Evolutionary conservation across 768 basidiomycete species (phyloP).

Genomic region (Pleurotus platypus): DNA sequence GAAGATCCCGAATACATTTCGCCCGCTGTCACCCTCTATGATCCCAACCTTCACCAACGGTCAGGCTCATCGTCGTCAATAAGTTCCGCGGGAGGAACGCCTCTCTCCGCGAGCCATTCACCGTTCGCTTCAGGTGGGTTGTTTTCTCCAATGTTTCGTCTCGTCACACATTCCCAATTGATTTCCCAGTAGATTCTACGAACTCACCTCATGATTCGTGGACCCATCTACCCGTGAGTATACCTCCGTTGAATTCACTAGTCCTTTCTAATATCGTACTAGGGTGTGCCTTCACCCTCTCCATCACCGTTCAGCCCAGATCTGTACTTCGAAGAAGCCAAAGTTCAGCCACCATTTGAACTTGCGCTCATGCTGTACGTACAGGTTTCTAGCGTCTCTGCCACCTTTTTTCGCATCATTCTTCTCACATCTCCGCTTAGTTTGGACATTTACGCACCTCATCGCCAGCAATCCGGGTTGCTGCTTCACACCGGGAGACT

Average conservation of each 20-base stretch:
- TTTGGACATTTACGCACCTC: conserved; percentile 71
- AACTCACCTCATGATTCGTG: conserved; percentile 52
- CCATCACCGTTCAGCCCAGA: conserved; percentile 46
- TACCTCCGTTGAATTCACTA: neutral
- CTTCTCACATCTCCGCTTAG: conserved; percentile 32
- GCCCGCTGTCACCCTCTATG: conserved; percentile 65
- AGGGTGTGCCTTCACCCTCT: conserved; percentile 47
- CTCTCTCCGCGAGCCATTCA: conserved; percentile 52
- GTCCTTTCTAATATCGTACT: conserved; percentile 11
- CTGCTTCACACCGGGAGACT: conserved; percentile 67
- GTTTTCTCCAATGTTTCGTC: neutral
- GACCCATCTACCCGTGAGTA: conserved; percentile 34
- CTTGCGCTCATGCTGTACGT: conserved; percentile 66
- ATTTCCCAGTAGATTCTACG: conserved; percentile 30
- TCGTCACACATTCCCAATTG: conserved; percentile 3
- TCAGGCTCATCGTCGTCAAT: conserved; percentile 53
- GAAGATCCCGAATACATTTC: conserved; percentile 72
- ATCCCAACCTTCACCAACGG: conserved; percentile 54
- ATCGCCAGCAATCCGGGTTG: conserved; percentile 72
- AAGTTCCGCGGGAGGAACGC: conserved; percentile 48
- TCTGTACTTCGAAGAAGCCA: conserved; percentile 42
- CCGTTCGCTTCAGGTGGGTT: conserved; percentile 53
- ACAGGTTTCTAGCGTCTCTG: conserved; percentile 8
- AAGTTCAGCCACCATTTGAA: conserved; percentile 50
- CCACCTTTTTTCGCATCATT: conserved; percentile 7